Conservation (phyloP, 2,329 filamentous ascomycete genomes). For the Trichoderma afroharzianum region DNA sequence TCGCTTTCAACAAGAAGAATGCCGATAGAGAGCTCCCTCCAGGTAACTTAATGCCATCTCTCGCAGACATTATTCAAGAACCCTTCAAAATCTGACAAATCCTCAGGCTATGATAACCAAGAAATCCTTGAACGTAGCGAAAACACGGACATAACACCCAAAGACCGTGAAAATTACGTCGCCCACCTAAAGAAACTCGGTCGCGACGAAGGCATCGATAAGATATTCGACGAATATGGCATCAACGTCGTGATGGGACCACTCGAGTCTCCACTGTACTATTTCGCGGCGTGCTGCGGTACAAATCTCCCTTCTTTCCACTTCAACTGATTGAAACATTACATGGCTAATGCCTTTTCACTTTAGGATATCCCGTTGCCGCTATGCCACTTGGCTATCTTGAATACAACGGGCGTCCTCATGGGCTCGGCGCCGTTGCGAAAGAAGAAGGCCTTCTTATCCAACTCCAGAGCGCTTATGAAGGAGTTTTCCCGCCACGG, state of each 20-base stretch:
- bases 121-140: neutral
- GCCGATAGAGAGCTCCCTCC: slow-evolving; percentile 13
- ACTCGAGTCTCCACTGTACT: neutral
- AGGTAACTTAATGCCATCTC: neutral
- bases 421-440: slow-evolving; percentile 16
- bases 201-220: slow-evolving; percentile 16
- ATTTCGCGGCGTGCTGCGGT: neutral
- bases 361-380: slow-evolving; percentile 18
- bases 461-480: slow-evolving; percentile 17
- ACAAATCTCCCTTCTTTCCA: neutral
- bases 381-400: slow-evolving; percentile 17
- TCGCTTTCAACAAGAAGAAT: slow-evolving; percentile 20
- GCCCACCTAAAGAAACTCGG: slow-evolving; percentile 5
- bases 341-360: too few relatives aligned
- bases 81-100: neutral
- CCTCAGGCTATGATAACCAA: neutral
- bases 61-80: neutral
- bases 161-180: neutral
- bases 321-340: neutral
- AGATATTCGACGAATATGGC: slow-evolving; percentile 15
- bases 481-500: slow-evolving; percentile 8
- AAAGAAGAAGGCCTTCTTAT: slow-evolving; percentile 18
- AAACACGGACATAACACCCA: neutral
- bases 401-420: slow-evolving; percentile 16
- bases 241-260: slow-evolving; percentile 20